Percentiles rank a stretch among this genome's conserved stretches.
Evolutionary conservation across 805 yeast species (phyloP).

Genomic region (Jamesozyma piceae): DNA sequence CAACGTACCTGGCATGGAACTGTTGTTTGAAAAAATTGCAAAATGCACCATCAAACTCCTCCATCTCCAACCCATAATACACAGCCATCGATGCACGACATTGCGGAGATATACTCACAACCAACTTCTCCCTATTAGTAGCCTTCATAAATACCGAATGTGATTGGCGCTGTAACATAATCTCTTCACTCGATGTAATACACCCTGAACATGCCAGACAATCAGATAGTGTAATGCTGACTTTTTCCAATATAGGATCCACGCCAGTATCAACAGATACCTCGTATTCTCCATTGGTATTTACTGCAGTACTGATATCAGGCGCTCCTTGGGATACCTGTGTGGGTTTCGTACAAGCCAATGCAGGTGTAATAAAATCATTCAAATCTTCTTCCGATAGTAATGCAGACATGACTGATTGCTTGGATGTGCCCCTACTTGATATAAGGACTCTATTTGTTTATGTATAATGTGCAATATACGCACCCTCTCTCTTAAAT

Average conservation of each 20-base stretch:
- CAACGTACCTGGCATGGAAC: slow-evolving; percentile 63
- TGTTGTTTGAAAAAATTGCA: slow-evolving; percentile 42
- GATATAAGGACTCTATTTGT: too few species aligned
- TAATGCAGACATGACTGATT: slow-evolving; percentile 35
- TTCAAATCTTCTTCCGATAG: slow-evolving; percentile 84
- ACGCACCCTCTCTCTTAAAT: too few species aligned
- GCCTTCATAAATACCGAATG: slow-evolving; percentile 67
- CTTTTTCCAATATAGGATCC: slow-evolving; percentile 43
- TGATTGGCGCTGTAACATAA: slow-evolving; percentile 81
- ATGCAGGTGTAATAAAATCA: slow-evolving; percentile 89
- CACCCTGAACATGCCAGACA: slow-evolving; percentile 97
- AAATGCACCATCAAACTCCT: slow-evolving; percentile 52
- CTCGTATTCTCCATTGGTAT: slow-evolving; percentile 42
- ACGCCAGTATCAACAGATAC: slow-evolving; percentile 52
- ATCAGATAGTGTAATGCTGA: slow-evolving; percentile 82
- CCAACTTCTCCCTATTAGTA: slow-evolving; percentile 39
- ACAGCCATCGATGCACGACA: slow-evolving; percentile 72
- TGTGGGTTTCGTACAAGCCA: slow-evolving; percentile 88
- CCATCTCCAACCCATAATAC: slow-evolving; percentile 47
- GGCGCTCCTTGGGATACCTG: slow-evolving; percentile 25
- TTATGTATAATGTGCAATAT: too few species aligned
- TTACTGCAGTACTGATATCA: slow-evolving; percentile 8
- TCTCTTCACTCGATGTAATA: slow-evolving; percentile 94
- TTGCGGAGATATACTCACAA: slow-evolving; percentile 78
- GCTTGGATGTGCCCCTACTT: too few species aligned